Percentiles rank a stretch among this genome's conserved stretches.
Conservation (phyloP, 108 stramenopile genomes). For the Skeletonema menzelii region DNA sequence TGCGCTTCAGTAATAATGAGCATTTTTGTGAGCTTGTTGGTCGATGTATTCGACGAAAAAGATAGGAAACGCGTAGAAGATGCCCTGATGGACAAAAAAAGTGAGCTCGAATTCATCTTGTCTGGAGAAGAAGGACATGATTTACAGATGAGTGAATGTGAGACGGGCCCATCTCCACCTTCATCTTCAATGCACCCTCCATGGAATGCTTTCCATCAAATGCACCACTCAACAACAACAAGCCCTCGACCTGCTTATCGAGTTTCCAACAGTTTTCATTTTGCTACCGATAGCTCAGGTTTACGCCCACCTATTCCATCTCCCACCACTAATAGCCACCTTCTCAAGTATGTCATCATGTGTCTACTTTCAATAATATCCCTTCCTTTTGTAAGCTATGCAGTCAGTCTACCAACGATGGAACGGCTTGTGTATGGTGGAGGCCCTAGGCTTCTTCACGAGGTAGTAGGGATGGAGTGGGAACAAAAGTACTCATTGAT, state of each 20-base stretch:
- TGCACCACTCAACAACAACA: neutral
- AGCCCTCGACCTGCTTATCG: neutral
- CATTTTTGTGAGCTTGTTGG: constrained; percentile 68
- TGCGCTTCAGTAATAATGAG: constrained; percentile 81
- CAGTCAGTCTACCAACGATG: constrained; percentile 69
- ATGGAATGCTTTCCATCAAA: neutral
- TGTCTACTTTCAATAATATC: constrained; percentile 30
- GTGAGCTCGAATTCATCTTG: neutral
- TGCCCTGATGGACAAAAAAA: constrained; percentile 20
- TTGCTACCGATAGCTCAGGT: neutral
- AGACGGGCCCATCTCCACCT: neutral
- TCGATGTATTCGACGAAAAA: constrained; percentile 60
- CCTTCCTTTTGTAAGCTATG: constrained; percentile 45
- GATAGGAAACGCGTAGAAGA: constrained; percentile 23
- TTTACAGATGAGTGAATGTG: constrained; percentile 15
- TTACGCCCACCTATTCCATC: constrained; percentile 15
- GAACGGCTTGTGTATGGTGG: constrained; percentile 77
- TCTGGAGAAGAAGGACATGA: neutral
- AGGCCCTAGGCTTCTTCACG: constrained; percentile 67
- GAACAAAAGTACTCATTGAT: constrained; percentile 63
- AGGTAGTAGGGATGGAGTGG: constrained; percentile 78
- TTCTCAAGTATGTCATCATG: constrained; percentile 33
- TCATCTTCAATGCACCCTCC: neutral
- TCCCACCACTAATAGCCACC: constrained; percentile 40
- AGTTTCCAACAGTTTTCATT: neutral